Base-by-base conservation (phyloP, 2,329 filamentous ascomycete genomes). In the Talaromyces sp. region DNA sequence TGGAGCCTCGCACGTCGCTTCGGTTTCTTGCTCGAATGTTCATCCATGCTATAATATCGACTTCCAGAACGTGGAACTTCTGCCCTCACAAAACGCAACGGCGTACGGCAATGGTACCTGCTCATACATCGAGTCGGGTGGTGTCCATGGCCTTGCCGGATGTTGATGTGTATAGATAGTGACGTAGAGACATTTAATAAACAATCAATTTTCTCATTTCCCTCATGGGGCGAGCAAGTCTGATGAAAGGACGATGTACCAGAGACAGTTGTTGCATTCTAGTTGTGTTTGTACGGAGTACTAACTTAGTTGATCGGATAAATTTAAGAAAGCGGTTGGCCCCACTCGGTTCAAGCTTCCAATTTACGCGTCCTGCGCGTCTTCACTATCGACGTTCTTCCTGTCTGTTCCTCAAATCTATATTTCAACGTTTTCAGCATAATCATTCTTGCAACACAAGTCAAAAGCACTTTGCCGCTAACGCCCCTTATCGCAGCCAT, bases 21-120 rank as follows among this genome's bases (percentile, higher is more conserved):
- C 72, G n/a, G 75, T 86, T 0, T 80, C 78, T 47, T 86, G 84
- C 68, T 82, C 78, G 1, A 77, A 74, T 0, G 73, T 78, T n/a
- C 70, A 84, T 60, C 82, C 82, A 4, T 86, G 84, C 69, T 84
- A 78, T 71, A 80, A 83, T 68, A 83, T 86, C 65, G 74, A 75
- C 3, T 81, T 81, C 68, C 75, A 81, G 58, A 79, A 82, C 69
- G 71, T 82, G 27, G 72, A 72, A 4, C 59, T 82, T 40, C 74
- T 70, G 36, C 74, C 71, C 1, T 68, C 66, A 15, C 64, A 72
- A 63, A 78, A 79, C 65, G 68, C 67, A 43, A 77, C 76, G 11
- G 71, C 69, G 10, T 72, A 70, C 13, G 77, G 73, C 13, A 71
- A 65, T 25, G 77, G 73, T 3, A 75, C 69, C 22, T 82, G 80